Conservation (phyloP, 768 basidiomycete species). For the Mycena pura region DNA sequence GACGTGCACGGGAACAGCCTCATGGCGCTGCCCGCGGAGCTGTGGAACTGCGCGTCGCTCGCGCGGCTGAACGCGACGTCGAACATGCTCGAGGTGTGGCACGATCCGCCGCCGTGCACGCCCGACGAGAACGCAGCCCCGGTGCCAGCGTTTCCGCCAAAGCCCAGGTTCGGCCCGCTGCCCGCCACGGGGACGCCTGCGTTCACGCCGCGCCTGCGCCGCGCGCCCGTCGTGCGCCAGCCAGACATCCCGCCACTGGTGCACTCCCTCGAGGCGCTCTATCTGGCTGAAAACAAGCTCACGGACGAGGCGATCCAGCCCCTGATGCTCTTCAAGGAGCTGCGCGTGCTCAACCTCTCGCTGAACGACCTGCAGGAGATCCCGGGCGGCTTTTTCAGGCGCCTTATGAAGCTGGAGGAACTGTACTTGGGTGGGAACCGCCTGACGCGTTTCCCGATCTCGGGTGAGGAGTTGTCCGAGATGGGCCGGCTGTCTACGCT, state of each 20-base stretch:
- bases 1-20: conserved; percentile 94
- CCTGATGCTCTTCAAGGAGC: conserved; percentile 75
- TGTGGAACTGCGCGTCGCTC: conserved; percentile 88
- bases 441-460: conserved; percentile 84
- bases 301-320: conserved; percentile 82
- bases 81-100: conserved; percentile 80
- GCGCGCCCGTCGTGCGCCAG: conserved; percentile 37
- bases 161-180: conserved; percentile 25
- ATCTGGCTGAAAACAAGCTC: conserved; percentile 89
- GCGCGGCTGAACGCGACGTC: conserved; percentile 84
- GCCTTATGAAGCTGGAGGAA: conserved; percentile 77
- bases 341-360: conserved; percentile 86
- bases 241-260: conserved; percentile 60
- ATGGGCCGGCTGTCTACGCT: conserved; percentile 73
- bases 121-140: no score
- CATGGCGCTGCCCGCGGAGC: conserved; percentile 68
- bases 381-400: conserved; percentile 76
- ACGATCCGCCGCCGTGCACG: conserved; percentile 59
- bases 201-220: conserved; percentile 33
- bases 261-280: conserved; percentile 75
- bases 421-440: conserved; percentile 95
- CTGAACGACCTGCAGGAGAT: conserved; percentile 96
- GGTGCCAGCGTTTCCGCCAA: no score
- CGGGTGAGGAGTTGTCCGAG: conserved; percentile 84
- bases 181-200: conserved; percentile 12